Evolutionary conservation across 352 stramenopile species (phyloP).

Genomic region (Pythium aquatile): DNA sequence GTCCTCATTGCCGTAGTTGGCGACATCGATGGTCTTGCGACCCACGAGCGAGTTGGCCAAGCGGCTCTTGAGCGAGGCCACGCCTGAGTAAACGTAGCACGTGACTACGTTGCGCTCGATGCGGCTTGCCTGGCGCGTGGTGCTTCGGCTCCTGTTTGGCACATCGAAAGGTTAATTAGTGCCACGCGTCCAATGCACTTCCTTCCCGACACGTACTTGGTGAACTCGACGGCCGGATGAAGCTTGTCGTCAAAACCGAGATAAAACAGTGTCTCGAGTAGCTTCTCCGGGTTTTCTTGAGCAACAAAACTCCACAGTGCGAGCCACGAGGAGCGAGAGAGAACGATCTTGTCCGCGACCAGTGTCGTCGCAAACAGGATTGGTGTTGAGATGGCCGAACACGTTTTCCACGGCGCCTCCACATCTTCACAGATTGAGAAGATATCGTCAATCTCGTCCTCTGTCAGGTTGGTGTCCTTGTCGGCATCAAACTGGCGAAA

Average conservation of each 20-base stretch:
- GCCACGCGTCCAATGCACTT: neutral
- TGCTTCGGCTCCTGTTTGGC: constrained; percentile 40
- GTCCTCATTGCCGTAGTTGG: constrained; percentile 11
- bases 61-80: constrained; percentile 45
- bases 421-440: constrained; percentile 84
- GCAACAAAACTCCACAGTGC: constrained; percentile 72
- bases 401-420: constrained; percentile 64
- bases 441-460: constrained; percentile 71
- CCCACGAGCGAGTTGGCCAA: constrained; percentile 58
- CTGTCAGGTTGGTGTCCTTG: constrained; percentile 70
- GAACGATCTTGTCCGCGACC: constrained; percentile 48
- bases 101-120: constrained; percentile 74
- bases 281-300: constrained; percentile 71
- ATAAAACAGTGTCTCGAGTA: constrained; percentile 80
- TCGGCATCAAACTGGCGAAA: constrained; percentile 84
- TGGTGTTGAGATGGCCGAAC: constrained; percentile 50
- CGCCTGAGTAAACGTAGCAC: constrained; percentile 62
- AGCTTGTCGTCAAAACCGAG: constrained; percentile 81
- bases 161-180: neutral
- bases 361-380: constrained; percentile 55
- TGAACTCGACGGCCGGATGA: constrained; percentile 59
- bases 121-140: constrained; percentile 49
- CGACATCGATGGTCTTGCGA: constrained; percentile 24
- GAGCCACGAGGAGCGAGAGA: constrained; percentile 62
- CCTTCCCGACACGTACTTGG: constrained; percentile 29